Base-by-base conservation (phyloP, 306 rosid genomes). In the Psophocarpus tetragonolobus region DNA sequence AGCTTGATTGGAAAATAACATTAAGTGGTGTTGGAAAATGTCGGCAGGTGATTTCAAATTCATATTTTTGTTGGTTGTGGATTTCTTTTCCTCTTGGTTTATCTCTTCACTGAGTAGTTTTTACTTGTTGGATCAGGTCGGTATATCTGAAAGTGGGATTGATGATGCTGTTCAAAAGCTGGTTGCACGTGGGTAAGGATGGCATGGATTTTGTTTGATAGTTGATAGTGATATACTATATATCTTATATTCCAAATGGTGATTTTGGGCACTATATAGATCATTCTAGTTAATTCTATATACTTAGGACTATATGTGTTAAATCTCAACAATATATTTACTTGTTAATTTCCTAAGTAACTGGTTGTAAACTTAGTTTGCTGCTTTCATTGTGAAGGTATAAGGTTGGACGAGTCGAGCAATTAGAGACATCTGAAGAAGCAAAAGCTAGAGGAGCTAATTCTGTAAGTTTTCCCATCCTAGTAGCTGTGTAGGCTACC, bases 1-100 rank as follows among this genome's bases (percentile, higher is more conserved):
- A 95, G 89, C 98, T 92, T 85, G 93, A 92, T 85, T 95, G 98
- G 98, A 95, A 92, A 89, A 89, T 95, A 67, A 95, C 97, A 65
- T 74, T 95, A 9, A 92, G 98, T 63, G 98, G 98, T 11, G 97
- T 95, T 56, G 98, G 98, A 78, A 95, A 92, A 86, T 95, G 98
- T 63, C 93, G 97, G 69, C 98, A 95, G 98, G 98, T 92, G 73
- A 75, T 75, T 79, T 83, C 58, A 18, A 20, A 50, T 71, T 53
- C 51, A 11, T 54, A n/a, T 20, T 12, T 50, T 27, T 18, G 21
- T 62, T 69, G 71, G 26, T 45, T 44, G 39, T 53, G 58, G 67
- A 68, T 53, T 24, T 53, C 11, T 60, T 69, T 68, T 42, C 24
- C 58, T 70, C 14, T 20, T 62, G 58, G 67, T 44, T 65, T 61